phyloP scores from a whole-genome alignment of 2,329 filamentous ascomycete genomes.

The Niveomyces coronatus region DNA sequence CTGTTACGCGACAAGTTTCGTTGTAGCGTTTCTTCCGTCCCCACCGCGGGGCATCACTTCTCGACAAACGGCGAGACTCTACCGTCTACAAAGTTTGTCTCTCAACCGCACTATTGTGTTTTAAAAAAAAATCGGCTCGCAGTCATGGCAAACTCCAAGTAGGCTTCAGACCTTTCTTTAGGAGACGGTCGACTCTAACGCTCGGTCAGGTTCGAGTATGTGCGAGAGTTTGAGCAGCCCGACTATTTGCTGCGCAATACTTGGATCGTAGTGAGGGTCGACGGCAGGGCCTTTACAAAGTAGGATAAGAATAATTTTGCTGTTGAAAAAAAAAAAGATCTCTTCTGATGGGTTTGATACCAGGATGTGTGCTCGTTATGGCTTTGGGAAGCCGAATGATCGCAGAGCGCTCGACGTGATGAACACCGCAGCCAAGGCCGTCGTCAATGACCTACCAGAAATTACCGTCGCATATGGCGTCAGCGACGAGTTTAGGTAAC shows the following conservation, averaged over 20 bases:
- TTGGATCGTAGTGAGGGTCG: constrained; percentile 90
- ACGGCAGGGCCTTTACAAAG: constrained; percentile 94
- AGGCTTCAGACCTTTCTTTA: constrained; percentile 11
- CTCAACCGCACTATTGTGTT: no score
- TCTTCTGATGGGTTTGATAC: neutral
- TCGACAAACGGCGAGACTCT: neutral
- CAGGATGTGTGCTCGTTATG: constrained; percentile 74
- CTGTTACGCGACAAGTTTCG: constrained; percentile 5
- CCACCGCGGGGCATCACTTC: constrained; percentile 9
- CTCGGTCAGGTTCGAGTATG: constrained; percentile 73
- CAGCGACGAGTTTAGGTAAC: constrained; percentile 81
- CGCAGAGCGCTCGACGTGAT: constrained; percentile 78
- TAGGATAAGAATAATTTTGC: no score
- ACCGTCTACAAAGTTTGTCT: no score
- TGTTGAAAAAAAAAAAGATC: no score
- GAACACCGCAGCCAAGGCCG: constrained; percentile 82
- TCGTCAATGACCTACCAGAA: constrained; percentile 75
- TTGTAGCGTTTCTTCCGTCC: constrained; percentile 6
- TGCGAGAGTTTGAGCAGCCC: constrained; percentile 75
- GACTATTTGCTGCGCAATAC: constrained; percentile 79
- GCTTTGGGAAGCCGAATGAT: constrained; percentile 90
- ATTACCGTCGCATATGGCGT: constrained; percentile 84
- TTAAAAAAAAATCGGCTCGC: no score
- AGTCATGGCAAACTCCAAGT: constrained; percentile 53
- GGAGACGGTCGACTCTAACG: constrained; percentile 10